phyloP scores from a whole-genome alignment of 345 rosid species.

The Toxicodendron radicans region DNA sequence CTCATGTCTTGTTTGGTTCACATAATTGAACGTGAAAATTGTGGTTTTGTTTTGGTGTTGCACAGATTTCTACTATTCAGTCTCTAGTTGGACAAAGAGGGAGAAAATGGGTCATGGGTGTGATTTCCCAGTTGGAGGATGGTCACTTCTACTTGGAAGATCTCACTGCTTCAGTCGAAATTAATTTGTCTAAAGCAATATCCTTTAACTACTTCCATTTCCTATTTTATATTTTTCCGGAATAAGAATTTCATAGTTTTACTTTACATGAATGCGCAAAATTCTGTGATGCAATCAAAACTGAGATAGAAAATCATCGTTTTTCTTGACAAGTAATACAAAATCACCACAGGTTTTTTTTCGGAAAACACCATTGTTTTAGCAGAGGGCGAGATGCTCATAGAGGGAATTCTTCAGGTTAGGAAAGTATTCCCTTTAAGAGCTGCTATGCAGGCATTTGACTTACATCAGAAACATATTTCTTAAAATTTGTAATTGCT shows the following conservation, averaged over 20 bases:
- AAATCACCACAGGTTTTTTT: constrained; percentile 85
- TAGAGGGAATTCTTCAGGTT: constrained; percentile 83
- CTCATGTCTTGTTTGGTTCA: constrained; percentile 1
- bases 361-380: constrained; percentile 89
- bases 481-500: not conserved
- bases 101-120: constrained; percentile 93
- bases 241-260: not conserved
- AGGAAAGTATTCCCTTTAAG: constrained; percentile 14
- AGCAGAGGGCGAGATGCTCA: constrained; percentile 89
- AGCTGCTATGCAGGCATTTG: constrained; percentile 12
- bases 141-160: constrained; percentile 94
- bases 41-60: constrained; percentile 13
- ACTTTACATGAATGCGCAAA: not conserved
- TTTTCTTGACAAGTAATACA: constrained; percentile 69
- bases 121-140: constrained; percentile 96
- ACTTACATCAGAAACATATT: not conserved
- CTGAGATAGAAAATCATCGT: not conserved
- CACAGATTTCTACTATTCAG: constrained; percentile 81
- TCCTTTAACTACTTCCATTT: constrained; percentile 48
- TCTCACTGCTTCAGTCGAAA: constrained; percentile 89
- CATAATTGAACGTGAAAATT: constrained; percentile 6
- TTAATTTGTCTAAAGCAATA: constrained; percentile 87
- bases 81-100: constrained; percentile 73
- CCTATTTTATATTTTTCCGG: not conserved
- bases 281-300: not conserved